Conservation (phyloP, 2,329 filamentous ascomycete species). For the Colletotrichum shisoi region DNA sequence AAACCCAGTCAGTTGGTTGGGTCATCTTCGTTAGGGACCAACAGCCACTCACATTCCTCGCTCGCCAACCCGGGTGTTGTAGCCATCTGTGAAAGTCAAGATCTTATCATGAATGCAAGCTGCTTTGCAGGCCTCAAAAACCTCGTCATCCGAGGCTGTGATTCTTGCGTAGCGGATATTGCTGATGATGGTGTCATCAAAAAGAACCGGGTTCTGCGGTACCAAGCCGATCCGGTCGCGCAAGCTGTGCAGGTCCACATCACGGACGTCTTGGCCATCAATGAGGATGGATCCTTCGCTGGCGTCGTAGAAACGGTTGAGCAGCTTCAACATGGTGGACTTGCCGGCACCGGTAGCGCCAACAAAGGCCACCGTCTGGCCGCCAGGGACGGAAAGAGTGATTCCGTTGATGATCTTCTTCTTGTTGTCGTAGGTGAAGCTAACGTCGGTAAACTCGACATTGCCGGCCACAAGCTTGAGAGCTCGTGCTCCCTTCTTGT, state of each 20-base stretch:
- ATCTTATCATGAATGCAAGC: conserved; percentile 68
- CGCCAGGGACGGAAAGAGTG: conserved; percentile 59
- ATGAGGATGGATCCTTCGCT: conserved; percentile 61
- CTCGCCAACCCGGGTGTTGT: conserved; percentile 60
- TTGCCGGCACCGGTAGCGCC: conserved; percentile 68
- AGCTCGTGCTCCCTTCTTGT: conserved; percentile 59
- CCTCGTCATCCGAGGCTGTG: conserved; percentile 63
- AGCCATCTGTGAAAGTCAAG: conserved; percentile 60
- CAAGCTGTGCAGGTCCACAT: conserved; percentile 61
- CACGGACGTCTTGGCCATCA: conserved; percentile 64
- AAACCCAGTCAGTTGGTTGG: conserved; percentile 40
- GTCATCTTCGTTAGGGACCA: neutral
- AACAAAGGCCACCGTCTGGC: conserved; percentile 67
- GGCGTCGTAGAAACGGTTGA: conserved; percentile 67
- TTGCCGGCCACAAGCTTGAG: conserved; percentile 61
- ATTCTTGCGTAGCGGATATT: conserved; percentile 66
- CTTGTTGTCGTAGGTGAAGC: conserved; percentile 67
- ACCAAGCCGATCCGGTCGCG: conserved; percentile 64
- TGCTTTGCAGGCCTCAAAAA: conserved; percentile 62
- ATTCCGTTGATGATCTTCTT: conserved; percentile 65
- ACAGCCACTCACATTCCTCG: conserved; percentile 54
- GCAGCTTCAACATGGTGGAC: conserved; percentile 65
- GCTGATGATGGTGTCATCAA: conserved; percentile 67
- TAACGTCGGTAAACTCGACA: conserved; percentile 63
- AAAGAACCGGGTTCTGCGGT: conserved; percentile 63